These are phyloP conservation scores for Coriaria nepalensis DNA, from an alignment of 306 rosid species.

Conservation along the genomic window DNA sequence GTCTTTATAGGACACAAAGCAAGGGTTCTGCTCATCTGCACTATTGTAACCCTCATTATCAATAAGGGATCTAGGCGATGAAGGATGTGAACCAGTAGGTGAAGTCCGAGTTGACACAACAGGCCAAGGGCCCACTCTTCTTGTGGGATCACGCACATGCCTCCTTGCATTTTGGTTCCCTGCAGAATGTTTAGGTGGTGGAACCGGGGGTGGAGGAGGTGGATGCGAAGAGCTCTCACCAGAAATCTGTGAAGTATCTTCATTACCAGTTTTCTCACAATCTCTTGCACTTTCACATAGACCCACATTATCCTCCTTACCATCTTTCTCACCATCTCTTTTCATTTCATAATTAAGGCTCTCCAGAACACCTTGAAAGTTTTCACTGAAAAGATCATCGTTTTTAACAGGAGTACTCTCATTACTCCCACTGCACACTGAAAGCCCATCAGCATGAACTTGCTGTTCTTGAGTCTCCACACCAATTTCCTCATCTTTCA, in stretches of 20 bases:
- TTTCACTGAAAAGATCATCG: conserved; percentile 33
- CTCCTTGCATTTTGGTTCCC: conserved; percentile 47
- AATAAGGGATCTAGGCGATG: conserved; percentile 80
- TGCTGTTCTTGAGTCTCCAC: conserved; percentile 32
- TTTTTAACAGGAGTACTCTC: conserved; percentile 25
- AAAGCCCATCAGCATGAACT: conserved; percentile 31
- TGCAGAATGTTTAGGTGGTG: conserved; percentile 55
- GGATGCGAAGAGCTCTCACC: conserved; percentile 33
- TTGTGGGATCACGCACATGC: conserved; percentile 41
- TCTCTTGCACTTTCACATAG: conserved; percentile 7
- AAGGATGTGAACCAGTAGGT: conserved; percentile 65
- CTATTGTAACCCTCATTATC: conserved; percentile 96
- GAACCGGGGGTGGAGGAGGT: conserved; percentile 93
- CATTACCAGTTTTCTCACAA: conserved; percentile 28
- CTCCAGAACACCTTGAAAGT: conserved; percentile 31
- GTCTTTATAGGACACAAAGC: conserved; percentile 60
- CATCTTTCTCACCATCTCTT: conserved; percentile 27
- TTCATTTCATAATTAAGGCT: conserved; percentile 20
- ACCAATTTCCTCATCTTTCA: conserved; percentile 48
- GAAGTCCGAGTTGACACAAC: conserved; percentile 61
- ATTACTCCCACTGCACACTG: conserved; percentile 25
- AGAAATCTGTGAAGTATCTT: conserved; percentile 16
- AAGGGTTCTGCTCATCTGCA: conserved; percentile 79
- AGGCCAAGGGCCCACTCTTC: conserved; percentile 60
- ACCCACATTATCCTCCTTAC: conserved; percentile 19